Evolutionary conservation across 2,329 filamentous ascomycete genomes (phyloP).

Genomic region (Thielaviopsis populi): DNA sequence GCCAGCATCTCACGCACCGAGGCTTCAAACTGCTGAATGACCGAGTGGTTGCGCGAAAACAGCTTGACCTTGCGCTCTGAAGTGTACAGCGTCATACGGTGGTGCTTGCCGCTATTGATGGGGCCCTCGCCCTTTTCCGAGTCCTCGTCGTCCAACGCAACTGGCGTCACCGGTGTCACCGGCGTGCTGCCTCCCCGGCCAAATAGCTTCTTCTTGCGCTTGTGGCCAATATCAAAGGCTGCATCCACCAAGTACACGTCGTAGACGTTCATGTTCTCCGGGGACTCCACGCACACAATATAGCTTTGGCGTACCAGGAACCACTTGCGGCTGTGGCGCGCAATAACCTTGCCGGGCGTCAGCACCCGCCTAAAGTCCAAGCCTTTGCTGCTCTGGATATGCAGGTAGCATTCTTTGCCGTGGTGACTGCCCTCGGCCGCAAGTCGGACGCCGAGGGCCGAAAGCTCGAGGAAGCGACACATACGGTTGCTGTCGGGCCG

Average conservation of each 20-base stretch:
- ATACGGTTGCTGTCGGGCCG: conserved; percentile 86
- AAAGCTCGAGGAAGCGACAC: conserved; percentile 91
- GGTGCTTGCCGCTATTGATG: conserved; percentile 41
- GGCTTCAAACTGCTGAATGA: conserved; percentile 82
- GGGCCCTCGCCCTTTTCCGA: conserved; percentile 16
- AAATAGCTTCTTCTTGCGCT: conserved; percentile 44
- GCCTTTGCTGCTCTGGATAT: conserved; percentile 83
- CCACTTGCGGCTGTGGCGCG: conserved; percentile 84
- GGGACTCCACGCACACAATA: conserved; percentile 93
- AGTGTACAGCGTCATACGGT: conserved; percentile 76
- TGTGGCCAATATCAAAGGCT: conserved; percentile 68
- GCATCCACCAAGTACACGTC: conserved; percentile 95
- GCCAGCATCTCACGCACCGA: conserved; percentile 77
- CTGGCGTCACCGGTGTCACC: conserved; percentile 9
- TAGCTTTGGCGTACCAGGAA: conserved; percentile 97
- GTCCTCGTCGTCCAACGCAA: conserved; percentile 14
- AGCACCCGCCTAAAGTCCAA: conserved; percentile 71
- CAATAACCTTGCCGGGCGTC: conserved; percentile 63
- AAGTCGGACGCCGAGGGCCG: conserved; percentile 79
- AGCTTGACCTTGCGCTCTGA: conserved; percentile 86
- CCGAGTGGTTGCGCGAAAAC: conserved; percentile 76
- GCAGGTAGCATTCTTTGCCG: conserved; percentile 87
- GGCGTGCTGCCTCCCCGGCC: conserved; percentile 23
- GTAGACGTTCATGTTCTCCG: conserved; percentile 96
- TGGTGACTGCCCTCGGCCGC: conserved; percentile 95